Conservation (phyloP, 805 yeast species). For the Candida vartiovaarae region DNA sequence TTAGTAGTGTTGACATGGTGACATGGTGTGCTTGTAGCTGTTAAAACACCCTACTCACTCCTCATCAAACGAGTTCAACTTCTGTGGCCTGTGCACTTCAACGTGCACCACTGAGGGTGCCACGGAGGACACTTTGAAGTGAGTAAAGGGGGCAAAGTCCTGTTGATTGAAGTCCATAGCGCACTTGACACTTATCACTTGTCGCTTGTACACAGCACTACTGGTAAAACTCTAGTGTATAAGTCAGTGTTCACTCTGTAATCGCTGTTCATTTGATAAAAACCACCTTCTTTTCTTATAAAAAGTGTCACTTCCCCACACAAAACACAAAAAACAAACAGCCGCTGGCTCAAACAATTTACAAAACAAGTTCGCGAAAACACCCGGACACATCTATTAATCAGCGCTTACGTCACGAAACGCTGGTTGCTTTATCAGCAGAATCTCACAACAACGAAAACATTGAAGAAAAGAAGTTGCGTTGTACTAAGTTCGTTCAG, state of each 20-base stretch:
- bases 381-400: neutral
- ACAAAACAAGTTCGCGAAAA: neutral
- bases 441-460: too few relatives aligned
- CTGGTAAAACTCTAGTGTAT: too few relatives aligned
- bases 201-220: too few relatives aligned
- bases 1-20: too few relatives aligned
- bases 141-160: constrained; percentile 7
- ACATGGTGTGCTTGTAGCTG: neutral
- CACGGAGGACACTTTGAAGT: constrained; percentile 14
- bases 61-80: constrained; percentile 51
- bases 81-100: constrained; percentile 53
- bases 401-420: too few relatives aligned
- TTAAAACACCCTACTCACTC: constrained; percentile 5
- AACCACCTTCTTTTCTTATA: neutral
- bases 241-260: too few relatives aligned
- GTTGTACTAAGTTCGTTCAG: too few relatives aligned
- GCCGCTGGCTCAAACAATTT: neutral
- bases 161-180: neutral
- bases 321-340: neutral
- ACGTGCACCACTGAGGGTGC: constrained; percentile 41
- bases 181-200: too few relatives aligned
- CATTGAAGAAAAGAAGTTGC: too few relatives aligned
- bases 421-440: too few relatives aligned
- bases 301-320: neutral
- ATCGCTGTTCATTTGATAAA: neutral